phyloP scores from a whole-genome alignment of 495 filamentous ascomycete genomes.

The Aspergillus incahuasiensis region DNA sequence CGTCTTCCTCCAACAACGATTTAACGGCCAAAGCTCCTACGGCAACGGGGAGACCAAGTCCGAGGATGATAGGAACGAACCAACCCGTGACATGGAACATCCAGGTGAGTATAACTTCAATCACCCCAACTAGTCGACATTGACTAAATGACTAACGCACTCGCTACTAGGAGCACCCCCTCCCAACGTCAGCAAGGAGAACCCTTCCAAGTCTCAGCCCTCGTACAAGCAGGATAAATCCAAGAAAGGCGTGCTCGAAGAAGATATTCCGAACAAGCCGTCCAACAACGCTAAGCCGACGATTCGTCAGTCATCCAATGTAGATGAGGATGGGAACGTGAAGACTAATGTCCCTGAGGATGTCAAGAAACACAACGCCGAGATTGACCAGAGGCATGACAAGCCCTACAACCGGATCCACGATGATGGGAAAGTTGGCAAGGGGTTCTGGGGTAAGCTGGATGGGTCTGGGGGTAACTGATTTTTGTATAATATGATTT shows the following conservation, averaged over 20 bases:
- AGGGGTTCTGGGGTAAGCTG: slow-evolving; percentile 18
- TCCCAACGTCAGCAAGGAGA: slow-evolving; percentile 17
- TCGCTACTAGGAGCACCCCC: slow-evolving; percentile 16
- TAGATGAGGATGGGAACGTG: slow-evolving; percentile 27
- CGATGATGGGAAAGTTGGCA: slow-evolving; percentile 30
- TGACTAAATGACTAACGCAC: not conserved
- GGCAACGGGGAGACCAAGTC: slow-evolving; percentile 17
- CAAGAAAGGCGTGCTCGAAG: not conserved
- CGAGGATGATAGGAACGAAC: slow-evolving; percentile 10
- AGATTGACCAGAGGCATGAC: slow-evolving; percentile 34
- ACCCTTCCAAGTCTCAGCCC: not conserved
- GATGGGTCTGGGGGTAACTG: not conserved
- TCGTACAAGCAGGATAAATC: not conserved
- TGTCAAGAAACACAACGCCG: slow-evolving; percentile 37
- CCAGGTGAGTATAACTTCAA: slow-evolving; percentile 16
- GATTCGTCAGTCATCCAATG: slow-evolving; percentile 29
- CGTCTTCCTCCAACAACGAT: slow-evolving; percentile 1
- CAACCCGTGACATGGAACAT: slow-evolving; percentile 25
- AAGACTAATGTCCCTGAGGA: slow-evolving; percentile 31
- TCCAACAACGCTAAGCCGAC: slow-evolving; percentile 39
- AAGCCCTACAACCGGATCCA: slow-evolving; percentile 34
- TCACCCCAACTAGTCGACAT: no score
- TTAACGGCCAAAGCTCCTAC: slow-evolving; percentile 22
- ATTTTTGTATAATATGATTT: not conserved
- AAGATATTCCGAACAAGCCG: slow-evolving; percentile 9